These are phyloP conservation scores for Apostasia ramifera DNA, from an alignment of 106 monocot species.

Conservation along the genomic window DNA sequence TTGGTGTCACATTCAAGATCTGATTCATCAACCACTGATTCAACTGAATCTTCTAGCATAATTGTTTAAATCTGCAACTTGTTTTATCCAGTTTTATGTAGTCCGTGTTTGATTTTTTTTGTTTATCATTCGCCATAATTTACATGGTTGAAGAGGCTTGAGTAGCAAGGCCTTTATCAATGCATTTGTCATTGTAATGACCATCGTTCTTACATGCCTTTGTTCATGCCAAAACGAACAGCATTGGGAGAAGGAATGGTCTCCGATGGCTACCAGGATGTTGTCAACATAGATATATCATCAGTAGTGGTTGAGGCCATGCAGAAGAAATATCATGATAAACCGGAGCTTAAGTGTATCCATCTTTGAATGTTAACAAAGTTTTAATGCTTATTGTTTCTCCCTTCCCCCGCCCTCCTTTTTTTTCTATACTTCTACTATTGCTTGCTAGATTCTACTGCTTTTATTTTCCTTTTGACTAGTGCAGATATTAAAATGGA, in stretches of 20 bases:
- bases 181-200: neutral
- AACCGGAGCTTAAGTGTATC: slow-evolving; percentile 76
- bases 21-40: no score
- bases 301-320: slow-evolving; percentile 87
- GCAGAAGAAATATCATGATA: slow-evolving; percentile 58
- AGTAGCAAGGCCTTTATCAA: neutral
- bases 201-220: neutral
- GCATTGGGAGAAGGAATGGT: slow-evolving; percentile 83
- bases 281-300: slow-evolving; percentile 87
- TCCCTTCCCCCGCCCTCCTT: neutral
- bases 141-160: neutral
- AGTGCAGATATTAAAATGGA: slow-evolving; percentile 75
- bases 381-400: neutral
- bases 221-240: slow-evolving; percentile 19
- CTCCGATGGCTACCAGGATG: slow-evolving; percentile 66
- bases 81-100: no score
- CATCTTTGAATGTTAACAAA: slow-evolving; percentile 1
- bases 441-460: neutral
- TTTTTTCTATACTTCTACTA: neutral
- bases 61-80: no score
- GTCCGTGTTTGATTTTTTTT: neutral
- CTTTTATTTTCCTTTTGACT: slow-evolving; percentile 12
- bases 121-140: neutral
- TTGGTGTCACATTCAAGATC: no score
- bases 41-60: no score